Conservation (phyloP, 176 grass and related monocot species). For the Neostapfia colusana region DNA sequence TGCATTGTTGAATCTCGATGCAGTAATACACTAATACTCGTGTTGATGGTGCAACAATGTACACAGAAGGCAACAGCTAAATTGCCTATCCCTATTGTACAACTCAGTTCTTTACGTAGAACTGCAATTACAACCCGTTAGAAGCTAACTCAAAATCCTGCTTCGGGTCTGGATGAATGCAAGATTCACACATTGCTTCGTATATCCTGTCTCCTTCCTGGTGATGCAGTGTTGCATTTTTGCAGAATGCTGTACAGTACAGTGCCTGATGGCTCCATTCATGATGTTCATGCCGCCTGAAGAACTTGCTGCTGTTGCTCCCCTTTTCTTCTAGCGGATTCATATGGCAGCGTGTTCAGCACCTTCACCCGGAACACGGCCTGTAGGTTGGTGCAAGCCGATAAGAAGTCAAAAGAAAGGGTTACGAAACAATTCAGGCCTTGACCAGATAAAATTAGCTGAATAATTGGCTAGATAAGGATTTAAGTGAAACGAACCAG, state of each 20-base stretch:
- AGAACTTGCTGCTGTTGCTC: conserved; percentile 36
- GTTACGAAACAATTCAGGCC: neutral
- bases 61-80: conserved; percentile 49
- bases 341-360: conserved; percentile 59
- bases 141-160: conserved; percentile 40
- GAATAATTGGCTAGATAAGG: neutral
- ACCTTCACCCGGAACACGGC: conserved; percentile 87
- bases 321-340: conserved; percentile 36
- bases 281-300: conserved; percentile 77
- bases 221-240: conserved; percentile 19
- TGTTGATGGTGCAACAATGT: conserved; percentile 33
- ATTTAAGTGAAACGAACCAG: neutral
- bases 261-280: conserved; percentile 22
- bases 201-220: conserved; percentile 2
- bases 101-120: conserved; percentile 32
- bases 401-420: conserved; percentile 6
- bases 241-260: conserved; percentile 50
- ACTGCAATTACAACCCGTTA: conserved; percentile 27
- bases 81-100: conserved; percentile 45
- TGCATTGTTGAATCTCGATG: conserved; percentile 9
- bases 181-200: conserved; percentile 15
- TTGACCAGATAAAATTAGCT: neutral
- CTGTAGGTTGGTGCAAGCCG: conserved; percentile 34
- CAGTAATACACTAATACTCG: neutral
- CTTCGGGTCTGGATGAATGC: conserved; percentile 21